These are phyloP conservation scores for Xylariaceae sp. DNA, from an alignment of 2,329 filamentous ascomycete species.

Conservation along the genomic window DNA sequence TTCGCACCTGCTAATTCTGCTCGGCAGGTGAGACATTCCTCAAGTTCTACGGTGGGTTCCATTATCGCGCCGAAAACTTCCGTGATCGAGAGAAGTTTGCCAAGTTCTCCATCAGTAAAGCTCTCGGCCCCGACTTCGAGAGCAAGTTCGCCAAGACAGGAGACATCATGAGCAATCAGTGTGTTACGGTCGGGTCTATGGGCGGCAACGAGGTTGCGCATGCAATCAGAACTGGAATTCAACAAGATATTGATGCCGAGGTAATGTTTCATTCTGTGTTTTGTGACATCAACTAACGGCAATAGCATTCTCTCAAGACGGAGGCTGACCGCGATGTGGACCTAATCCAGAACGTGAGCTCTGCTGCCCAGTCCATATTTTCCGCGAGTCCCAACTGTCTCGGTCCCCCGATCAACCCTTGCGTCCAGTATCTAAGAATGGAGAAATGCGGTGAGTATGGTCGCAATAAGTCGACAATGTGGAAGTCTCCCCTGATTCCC, in stretches of 20 bases:
- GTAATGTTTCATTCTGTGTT: constrained; percentile 9
- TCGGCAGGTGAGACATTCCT: neutral
- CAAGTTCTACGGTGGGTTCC: constrained; percentile 7
- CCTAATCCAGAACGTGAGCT: constrained; percentile 15
- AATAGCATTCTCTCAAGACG: constrained; percentile 6
- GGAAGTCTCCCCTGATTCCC: constrained; percentile 25
- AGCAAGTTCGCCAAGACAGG: constrained; percentile 16
- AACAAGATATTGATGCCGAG: constrained; percentile 27
- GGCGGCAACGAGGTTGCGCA: constrained; percentile 2
- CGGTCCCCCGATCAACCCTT: constrained; percentile 26
- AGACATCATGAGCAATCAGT: constrained; percentile 18
- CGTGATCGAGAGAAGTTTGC: constrained; percentile 20
- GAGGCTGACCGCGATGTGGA: constrained; percentile 9
- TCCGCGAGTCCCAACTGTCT: constrained; percentile 26
- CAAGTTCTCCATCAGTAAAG: constrained; percentile 19
- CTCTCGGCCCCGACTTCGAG: constrained; percentile 13
- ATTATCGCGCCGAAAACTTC: neutral
- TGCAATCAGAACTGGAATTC: constrained; percentile 18
- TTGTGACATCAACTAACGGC: neutral
- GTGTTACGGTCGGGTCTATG: neutral
- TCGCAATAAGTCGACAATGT: constrained; percentile 19
- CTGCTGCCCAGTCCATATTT: constrained; percentile 23
- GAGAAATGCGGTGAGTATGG: constrained; percentile 25
- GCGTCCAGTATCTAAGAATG: constrained; percentile 24
- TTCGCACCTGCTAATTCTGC: neutral